Conservation (phyloP, 352 stramenopile species). For the Phytopythium helicoides region DNA sequence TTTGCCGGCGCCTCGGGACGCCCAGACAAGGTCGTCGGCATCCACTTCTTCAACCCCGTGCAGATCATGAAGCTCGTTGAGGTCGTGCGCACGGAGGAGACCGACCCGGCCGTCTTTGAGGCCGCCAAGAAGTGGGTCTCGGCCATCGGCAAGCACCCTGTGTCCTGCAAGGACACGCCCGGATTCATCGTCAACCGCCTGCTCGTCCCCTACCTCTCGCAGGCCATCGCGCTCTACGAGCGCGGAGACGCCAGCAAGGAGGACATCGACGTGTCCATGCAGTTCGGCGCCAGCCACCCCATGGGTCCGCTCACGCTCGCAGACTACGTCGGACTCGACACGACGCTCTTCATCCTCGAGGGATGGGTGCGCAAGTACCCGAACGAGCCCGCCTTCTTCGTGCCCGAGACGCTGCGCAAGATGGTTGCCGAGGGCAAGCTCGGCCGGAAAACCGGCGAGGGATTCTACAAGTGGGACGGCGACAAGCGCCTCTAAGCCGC, state of each 20-base stretch:
- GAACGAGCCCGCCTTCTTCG: constrained; percentile 94
- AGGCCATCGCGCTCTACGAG: constrained; percentile 94
- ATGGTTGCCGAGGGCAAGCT: constrained; percentile 94
- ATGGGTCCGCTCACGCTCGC: constrained; percentile 95
- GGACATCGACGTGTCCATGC: constrained; percentile 98
- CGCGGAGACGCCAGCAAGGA: constrained; percentile 92
- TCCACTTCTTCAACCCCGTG: constrained; percentile 99
- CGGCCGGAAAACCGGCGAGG: constrained; percentile 95
- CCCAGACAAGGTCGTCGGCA: constrained; percentile 91
- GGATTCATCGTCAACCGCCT: constrained; percentile 98
- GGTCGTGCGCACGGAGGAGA: constrained; percentile 94
- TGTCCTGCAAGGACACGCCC: constrained; percentile 95
- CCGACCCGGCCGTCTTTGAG: constrained; percentile 91
- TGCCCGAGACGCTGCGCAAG: constrained; percentile 89
- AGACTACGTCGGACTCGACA: constrained; percentile 98
- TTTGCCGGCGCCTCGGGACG: constrained; percentile 93
- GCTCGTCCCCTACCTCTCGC: constrained; percentile 72
- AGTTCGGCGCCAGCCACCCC: constrained; percentile 95
- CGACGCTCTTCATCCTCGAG: constrained; percentile 94
- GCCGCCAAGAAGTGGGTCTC: constrained; percentile 89
- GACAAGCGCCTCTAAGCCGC: constrained; percentile 63
- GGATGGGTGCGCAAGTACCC: constrained; percentile 96
- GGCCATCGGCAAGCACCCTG: constrained; percentile 92
- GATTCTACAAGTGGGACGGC: constrained; percentile 94
- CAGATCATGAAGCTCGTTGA: constrained; percentile 96